Conservation (phyloP, 2,329 filamentous ascomycete species). For the Aureobasidium namibiae region DNA sequence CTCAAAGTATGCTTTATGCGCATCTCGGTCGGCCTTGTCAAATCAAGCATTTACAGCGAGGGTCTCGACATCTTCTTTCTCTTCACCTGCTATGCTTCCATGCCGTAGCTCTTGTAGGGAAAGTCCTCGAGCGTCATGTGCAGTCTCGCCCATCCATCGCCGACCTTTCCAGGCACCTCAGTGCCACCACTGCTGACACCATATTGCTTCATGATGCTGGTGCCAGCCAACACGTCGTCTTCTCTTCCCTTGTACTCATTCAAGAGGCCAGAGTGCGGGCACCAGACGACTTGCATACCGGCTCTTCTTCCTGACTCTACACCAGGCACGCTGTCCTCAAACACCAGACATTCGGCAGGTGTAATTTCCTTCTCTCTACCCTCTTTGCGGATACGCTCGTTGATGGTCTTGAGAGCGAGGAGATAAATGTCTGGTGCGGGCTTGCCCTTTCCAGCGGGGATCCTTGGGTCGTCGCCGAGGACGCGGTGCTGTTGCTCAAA, state of each 20-base stretch:
- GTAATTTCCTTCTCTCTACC: slow-evolving; percentile 56
- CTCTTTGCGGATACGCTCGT: slow-evolving; percentile 54
- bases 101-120: slow-evolving; percentile 52
- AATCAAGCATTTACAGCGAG: not conserved
- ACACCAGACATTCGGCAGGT: slow-evolving; percentile 87
- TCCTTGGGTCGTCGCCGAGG: slow-evolving; percentile 75
- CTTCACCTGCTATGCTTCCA: slow-evolving; percentile 26
- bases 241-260: slow-evolving; percentile 70
- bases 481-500: slow-evolving; percentile 68
- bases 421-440: slow-evolving; percentile 92
- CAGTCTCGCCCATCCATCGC: slow-evolving; percentile 53
- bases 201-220: slow-evolving; percentile 55
- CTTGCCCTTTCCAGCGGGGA: slow-evolving; percentile 76
- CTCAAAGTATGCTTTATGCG: no score
- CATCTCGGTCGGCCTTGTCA: not conserved
- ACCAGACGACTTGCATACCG: slow-evolving; percentile 92
- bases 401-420: slow-evolving; percentile 76
- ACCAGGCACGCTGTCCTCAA: slow-evolving; percentile 90
- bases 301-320: slow-evolving; percentile 85
- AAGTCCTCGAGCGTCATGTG: slow-evolving; percentile 49
- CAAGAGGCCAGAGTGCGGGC: slow-evolving; percentile 71
- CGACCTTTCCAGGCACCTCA: slow-evolving; percentile 43
- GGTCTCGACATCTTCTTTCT: not conserved
- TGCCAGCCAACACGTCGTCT: slow-evolving; percentile 72
- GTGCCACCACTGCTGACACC: slow-evolving; percentile 32